Base-by-base conservation (phyloP, 805 yeast genomes). In the Saccharomycopsis schoenii region DNA sequence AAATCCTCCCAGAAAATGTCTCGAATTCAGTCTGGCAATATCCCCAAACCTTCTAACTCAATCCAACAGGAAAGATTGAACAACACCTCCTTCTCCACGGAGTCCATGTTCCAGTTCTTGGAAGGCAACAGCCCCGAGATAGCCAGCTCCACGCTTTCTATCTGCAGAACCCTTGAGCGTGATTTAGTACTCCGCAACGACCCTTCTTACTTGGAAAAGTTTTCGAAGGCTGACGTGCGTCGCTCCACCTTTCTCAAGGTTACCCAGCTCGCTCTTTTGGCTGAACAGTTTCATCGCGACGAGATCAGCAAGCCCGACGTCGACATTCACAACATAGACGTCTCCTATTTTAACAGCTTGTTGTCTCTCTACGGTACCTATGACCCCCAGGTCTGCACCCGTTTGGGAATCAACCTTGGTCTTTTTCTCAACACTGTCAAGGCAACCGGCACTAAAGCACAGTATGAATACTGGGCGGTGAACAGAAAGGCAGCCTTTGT, bases 401-500 rank as follows among this genome's bases (percentile, higher is more conserved):
- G 98, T 68, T 73, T 89, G 58, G 97, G 96, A 51, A 91, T 92
- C 60, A 96, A 92, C 76, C 77, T 86, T 66, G 97, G 97, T 4
- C 78, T 92, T 61, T 93, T 93, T 71, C 79, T 89, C 59, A 81
- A 83, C 61, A 89, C 96, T 61, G 75, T 92, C 61, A 83, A 86
- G 67, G 97, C 97, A 64, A 87, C 88, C 67, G 98, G 97, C 66
- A 86, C 97, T 9, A 80, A 82, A 40, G 89, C 83, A 61, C 98
- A 92, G 77, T 80, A 86, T 67, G 76, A 83, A 52, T 93, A 85
- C 74, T 92, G 97, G 97, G 80, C 90, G 59, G 74, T 77, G 62
- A 83, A 81, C 67, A 79, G 87, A 68, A 91, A 88, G 66, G 83
- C 90, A 11, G 70, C 77, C 1, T 74, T 74, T 63, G 70, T 85